Conservation (phyloP, 2,329 filamentous ascomycete species). For the Byssochlamys sp. region DNA sequence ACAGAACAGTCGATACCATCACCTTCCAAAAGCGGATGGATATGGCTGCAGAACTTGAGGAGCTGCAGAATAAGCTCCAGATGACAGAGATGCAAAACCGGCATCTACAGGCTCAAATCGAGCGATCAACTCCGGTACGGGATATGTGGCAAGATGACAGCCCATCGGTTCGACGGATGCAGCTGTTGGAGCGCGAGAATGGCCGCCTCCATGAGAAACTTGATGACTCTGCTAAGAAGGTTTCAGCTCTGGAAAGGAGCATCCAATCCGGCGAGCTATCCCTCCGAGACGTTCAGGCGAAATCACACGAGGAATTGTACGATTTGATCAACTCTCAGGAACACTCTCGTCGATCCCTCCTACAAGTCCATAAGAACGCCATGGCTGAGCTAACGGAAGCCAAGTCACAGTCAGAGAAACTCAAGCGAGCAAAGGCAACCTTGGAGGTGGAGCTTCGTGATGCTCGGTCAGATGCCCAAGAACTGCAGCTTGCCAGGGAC, state of each 20-base stretch:
- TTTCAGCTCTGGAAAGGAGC: conserved; percentile 77
- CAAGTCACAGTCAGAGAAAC: conserved; percentile 75
- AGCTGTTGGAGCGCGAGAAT: conserved; percentile 88
- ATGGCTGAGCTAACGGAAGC: conserved; percentile 76
- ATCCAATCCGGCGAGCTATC: conserved; percentile 80
- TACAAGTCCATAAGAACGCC: conserved; percentile 76
- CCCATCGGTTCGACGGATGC: conserved; percentile 68
- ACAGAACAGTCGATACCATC: conserved; percentile 72
- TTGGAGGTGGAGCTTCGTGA: conserved; percentile 83
- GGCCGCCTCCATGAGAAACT: conserved; percentile 85
- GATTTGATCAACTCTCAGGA: conserved; percentile 90
- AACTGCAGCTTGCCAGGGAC: conserved; percentile 67
- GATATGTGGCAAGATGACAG: conserved; percentile 62
- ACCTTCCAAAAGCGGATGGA: conserved; percentile 85
- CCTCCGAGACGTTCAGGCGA: conserved; percentile 80
- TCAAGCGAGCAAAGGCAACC: conserved; percentile 69
- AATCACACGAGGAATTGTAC: conserved; percentile 86
- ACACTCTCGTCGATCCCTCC: conserved; percentile 68
- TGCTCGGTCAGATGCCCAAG: conserved; percentile 69
- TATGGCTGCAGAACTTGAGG: conserved; percentile 77
- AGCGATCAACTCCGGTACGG: conserved; percentile 54
- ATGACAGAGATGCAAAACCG: conserved; percentile 91
- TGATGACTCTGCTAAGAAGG: conserved; percentile 85
- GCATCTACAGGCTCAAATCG: conserved; percentile 79
- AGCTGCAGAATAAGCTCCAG: conserved; percentile 87